These are phyloP conservation scores for Fusarium nygamai DNA, from an alignment of 2,329 filamentous ascomycete genomes.

Conservation along the genomic window DNA sequence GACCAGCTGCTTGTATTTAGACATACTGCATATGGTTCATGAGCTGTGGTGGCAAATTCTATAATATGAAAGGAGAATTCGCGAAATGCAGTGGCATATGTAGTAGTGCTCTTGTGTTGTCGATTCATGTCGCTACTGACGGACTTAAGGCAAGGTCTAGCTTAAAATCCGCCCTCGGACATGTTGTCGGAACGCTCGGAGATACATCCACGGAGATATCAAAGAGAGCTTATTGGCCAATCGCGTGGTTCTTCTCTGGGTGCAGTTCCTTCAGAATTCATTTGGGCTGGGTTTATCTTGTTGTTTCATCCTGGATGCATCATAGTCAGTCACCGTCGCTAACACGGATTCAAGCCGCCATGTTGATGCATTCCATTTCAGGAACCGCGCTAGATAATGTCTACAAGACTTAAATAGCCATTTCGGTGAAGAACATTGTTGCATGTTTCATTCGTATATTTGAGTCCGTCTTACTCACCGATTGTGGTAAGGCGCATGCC, in stretches of 20 bases:
- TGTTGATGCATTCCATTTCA: background rate
- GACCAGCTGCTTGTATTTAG: slow-evolving; percentile 6
- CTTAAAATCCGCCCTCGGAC: background rate
- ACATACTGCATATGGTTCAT: background rate
- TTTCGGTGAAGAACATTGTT: too few species aligned
- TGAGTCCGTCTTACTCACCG: background rate
- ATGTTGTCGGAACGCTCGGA: background rate
- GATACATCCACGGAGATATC: background rate
- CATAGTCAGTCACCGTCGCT: background rate
- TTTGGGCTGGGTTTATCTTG: too few species aligned
- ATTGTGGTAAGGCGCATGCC: too few species aligned
- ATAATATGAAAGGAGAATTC: too few species aligned
- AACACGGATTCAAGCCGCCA: too few species aligned
- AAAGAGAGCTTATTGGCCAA: background rate
- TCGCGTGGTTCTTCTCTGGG: accelerated
- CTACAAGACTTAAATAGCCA: accelerated
- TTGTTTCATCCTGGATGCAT: accelerated
- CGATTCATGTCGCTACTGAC: background rate
- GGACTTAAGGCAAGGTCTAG: background rate
- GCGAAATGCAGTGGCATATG: too few species aligned
- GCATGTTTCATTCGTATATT: background rate
- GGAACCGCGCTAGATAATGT: accelerated
- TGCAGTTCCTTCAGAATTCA: accelerated
- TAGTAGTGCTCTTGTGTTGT: accelerated
- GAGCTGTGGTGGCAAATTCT: accelerated